Evolutionary conservation across 345 rosid genomes (phyloP), one percentile per base, ranked within the genome.

Genomic region (Microcos paniculata): DNA sequence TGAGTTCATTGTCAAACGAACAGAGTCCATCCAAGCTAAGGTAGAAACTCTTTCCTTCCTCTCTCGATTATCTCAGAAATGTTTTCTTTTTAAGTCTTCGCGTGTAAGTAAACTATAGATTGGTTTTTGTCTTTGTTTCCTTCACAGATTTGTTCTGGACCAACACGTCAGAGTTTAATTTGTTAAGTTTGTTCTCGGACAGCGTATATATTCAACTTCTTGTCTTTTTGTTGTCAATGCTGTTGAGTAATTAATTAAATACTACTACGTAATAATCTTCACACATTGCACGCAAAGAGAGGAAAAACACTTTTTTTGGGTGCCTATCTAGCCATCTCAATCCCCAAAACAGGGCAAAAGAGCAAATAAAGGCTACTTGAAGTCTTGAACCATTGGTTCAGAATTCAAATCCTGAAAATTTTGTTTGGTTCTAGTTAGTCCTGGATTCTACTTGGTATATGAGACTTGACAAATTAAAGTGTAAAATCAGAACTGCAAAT

Each of bases 21-120:
- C 84, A 0, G 98, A 95, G 82, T 66, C 82, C 15, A 30, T 89
- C 72, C 91, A 91, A 68, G 92, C 97, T 38, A 91, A 86, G 91
- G 94, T 85, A 65, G 62, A 71, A 38, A 42, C 8, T 57, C 13
- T n/a, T 40, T 52, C 26, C 43, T 31, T 24, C 31, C 26, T 66
- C 31, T 45, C 55, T 15, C 2, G 18, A 1, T 45, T 67, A 16
- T 46, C 26, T 16, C 56, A 6, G 24, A 13, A 15, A 38, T 63
- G 43, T n/a, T 19, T 33, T 14, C 26, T 23, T 6, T 23, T 2
- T 28, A 16, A 4, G 26, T 56, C 53, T 52, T 40, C 14, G 1
- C 11, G n/a, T 12, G 5, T 15, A 21, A 10, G 14, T 38, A 63
- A 35, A 35, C 8, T 19, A 63, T 23, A 63, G 5, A 19, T 12